Evolutionary conservation across 176 grass and related monocot species (phyloP).

Genomic region (Puya raimondii): DNA sequence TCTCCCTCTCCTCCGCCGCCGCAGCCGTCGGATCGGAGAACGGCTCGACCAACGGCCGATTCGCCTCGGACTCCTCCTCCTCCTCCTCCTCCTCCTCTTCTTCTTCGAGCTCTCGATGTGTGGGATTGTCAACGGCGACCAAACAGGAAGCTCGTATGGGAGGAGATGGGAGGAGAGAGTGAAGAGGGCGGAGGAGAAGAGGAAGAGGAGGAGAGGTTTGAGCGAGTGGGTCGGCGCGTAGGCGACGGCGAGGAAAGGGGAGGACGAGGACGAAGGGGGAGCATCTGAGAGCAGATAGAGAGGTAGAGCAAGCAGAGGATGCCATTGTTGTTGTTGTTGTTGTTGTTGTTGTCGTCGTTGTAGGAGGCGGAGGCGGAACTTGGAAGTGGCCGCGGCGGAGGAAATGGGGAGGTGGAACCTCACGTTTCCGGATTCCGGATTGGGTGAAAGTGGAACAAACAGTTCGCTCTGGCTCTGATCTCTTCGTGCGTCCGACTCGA

Average conservation of each 20-base stretch:
- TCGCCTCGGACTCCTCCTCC: background rate
- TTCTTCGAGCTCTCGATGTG: constrained; percentile 5
- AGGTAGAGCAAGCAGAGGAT: background rate
- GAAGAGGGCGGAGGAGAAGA: constrained; percentile 24
- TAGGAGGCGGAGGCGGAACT: too few species aligned
- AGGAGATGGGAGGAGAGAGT: constrained; percentile 8
- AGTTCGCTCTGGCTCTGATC: too few species aligned
- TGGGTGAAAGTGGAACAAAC: too few species aligned
- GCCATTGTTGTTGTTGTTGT: too few species aligned
- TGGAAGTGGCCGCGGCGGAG: too few species aligned
- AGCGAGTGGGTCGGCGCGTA: constrained; percentile 10
- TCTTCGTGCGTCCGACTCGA: too few species aligned
- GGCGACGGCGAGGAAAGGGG: constrained; percentile 6
- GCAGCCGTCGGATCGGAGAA: constrained; percentile 35
- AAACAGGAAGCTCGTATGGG: constrained; percentile 9
- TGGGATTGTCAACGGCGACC: background rate
- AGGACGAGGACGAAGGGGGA: background rate
- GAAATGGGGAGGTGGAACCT: too few species aligned
- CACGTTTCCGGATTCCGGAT: too few species aligned
- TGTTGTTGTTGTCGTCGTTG: too few species aligned
- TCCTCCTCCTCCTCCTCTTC: constrained; percentile 28
- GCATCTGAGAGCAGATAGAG: constrained; percentile 14
- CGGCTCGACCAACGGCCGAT: background rate
- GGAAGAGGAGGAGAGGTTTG: constrained; percentile 12
- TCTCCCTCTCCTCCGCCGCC: constrained; percentile 39